Evolutionary conservation across 495 filamentous ascomycete genomes (phyloP), one percentile per base, ranked within the genome.

Genomic region (Daldinia grandis): DNA sequence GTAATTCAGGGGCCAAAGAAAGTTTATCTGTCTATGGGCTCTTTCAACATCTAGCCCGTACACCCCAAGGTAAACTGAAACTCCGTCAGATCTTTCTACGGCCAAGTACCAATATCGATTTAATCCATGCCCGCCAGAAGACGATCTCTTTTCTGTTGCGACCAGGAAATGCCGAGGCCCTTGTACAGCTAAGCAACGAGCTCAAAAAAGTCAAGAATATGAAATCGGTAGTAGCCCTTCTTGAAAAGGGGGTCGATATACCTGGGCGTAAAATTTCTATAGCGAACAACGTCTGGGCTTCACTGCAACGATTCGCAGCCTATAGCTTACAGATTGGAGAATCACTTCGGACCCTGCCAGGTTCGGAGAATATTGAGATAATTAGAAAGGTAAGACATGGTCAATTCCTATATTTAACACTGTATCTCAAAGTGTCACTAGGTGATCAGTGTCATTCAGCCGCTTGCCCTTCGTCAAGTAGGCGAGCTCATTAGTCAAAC

Each of bases 21-120:
- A 91, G 89, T 7, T 85, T 98, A n/a, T 97, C 94, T 2, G 79
- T 99, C 1, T 96, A 91, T 68, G 95, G 94, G 4, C 82, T 96
- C 12, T 93, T 96, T 66, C 87, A 90, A 47, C 85, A 90, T 40
- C 82, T 95, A 64, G 91, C 96, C 44, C 87, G 85, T 33, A 97
- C 93, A 2, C 89, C 93, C 5, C 92, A 97, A 71, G 95, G 96
- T 2, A 93, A 90, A 72, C 76, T 81, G 25, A 87, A 86, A 53
- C 84, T 99, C 4, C 89, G 92, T 21, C 91, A 93, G 72, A 91
- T 92, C 69, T 97, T 99, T 68, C 84, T 98, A 31, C 89, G 91
- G 0, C 95, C 95, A 33, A 96, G 86, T 51, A 82, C 88, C 31
- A 84, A 93, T 58, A 71, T 92, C 3, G 77, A 79, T 15, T 70